phyloP scores from a whole-genome alignment of 768 basidiomycete genomes.

The Mycena sanguinolenta region DNA sequence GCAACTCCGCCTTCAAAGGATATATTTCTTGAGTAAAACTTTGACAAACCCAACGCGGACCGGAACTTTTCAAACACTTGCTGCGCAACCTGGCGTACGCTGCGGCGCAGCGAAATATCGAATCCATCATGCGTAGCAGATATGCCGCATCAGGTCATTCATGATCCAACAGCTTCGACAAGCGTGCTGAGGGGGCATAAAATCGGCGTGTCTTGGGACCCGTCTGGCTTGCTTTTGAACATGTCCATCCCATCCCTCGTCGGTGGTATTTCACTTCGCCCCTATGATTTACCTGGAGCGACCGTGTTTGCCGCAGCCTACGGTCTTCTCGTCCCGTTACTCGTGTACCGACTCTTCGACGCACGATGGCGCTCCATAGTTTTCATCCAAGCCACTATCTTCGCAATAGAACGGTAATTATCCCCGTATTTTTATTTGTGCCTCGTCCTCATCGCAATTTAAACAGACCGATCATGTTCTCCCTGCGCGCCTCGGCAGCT shows the following conservation, averaged over 20 bases:
- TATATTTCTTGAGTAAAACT: too few species aligned
- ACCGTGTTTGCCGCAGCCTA: constrained; percentile 26
- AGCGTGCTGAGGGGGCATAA: too few species aligned
- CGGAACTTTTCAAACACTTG: too few species aligned
- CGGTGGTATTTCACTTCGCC: constrained; percentile 27
- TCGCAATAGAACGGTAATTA: constrained; percentile 26
- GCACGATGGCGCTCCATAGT: constrained; percentile 8
- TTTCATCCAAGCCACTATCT: constrained; percentile 12
- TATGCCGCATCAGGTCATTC: too few species aligned
- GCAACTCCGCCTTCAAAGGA: too few species aligned
- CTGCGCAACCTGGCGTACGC: too few species aligned
- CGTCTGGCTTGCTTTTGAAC: background rate
- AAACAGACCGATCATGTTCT: constrained; percentile 39
- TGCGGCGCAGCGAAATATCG: too few species aligned
- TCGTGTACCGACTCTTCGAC: constrained; percentile 19
- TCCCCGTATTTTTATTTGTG: background rate
- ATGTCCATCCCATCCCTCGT: constrained; percentile 33
- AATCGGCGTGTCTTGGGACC: constrained; percentile 52
- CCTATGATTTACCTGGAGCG: constrained; percentile 24
- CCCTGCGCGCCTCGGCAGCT: constrained; percentile 40
- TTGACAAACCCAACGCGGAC: too few species aligned
- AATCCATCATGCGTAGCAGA: too few species aligned
- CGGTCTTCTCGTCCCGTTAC: constrained; percentile 22
- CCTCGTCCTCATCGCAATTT: background rate
- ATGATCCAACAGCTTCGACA: too few species aligned